Conservation (phyloP, 1,139 yeast species). For the Debaryomycetaceae sp. region DNA sequence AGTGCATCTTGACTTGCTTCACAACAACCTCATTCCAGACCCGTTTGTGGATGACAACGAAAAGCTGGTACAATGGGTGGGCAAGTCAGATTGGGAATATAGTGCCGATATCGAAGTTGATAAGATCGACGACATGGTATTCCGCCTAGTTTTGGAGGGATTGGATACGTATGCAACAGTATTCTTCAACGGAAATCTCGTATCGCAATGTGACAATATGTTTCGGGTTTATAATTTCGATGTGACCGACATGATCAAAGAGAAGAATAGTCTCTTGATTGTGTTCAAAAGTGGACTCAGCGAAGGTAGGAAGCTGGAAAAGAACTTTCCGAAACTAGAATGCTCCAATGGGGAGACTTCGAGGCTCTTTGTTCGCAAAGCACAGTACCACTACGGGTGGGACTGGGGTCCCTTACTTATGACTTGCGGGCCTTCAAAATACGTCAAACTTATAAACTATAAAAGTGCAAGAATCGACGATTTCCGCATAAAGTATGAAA, state of each 20-base stretch:
- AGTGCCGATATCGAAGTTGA: constrained; percentile 13
- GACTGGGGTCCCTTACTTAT: constrained; percentile 54
- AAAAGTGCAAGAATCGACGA: constrained; percentile 5
- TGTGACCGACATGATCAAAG: constrained; percentile 8
- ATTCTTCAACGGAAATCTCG: constrained; percentile 26
- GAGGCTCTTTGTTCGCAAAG: constrained; percentile 45
- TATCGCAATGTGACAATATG: constrained; percentile 36
- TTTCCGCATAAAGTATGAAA: neutral
- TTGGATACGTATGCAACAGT: constrained; percentile 44
- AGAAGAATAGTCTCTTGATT: constrained; percentile 16
- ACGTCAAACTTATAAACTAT: constrained; percentile 29
- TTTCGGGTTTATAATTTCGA: constrained; percentile 23
- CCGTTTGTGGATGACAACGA: constrained; percentile 43
- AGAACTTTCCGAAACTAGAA: constrained; percentile 14
- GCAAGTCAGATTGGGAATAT: constrained; percentile 42
- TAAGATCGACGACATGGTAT: constrained; percentile 6
- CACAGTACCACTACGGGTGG: constrained; percentile 58
- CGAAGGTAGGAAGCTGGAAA: constrained; percentile 18
- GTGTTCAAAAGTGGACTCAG: constrained; percentile 20
- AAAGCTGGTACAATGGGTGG: constrained; percentile 44
- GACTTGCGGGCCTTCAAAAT: constrained; percentile 47
- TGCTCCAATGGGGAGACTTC: constrained; percentile 40
- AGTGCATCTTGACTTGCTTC: constrained; percentile 38
- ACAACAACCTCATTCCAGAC: constrained; percentile 35
- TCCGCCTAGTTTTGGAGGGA: constrained; percentile 37